Conservation (phyloP, 2,329 filamentous ascomycete genomes). For the Venturiaceae sp. region DNA sequence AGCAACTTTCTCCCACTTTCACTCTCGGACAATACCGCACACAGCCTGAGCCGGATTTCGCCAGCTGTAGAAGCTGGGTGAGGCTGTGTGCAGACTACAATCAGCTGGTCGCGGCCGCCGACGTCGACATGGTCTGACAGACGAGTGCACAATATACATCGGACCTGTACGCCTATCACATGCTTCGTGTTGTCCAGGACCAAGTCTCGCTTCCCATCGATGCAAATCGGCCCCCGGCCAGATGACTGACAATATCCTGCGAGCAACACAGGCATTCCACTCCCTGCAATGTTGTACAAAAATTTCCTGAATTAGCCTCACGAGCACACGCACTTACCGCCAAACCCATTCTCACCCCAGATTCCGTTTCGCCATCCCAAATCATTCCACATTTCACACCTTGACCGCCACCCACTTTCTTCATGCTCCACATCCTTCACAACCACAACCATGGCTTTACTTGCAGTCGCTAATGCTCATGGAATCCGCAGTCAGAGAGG, state of each 20-base stretch:
- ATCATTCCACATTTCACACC: background rate
- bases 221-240: conserved; percentile 9
- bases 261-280: conserved; percentile 12
- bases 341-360: background rate
- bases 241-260: conserved; percentile 9
- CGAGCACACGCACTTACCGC: conserved; percentile 5
- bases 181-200: background rate
- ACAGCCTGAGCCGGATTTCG: background rate
- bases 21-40: background rate
- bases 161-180: background rate
- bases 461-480: conserved; percentile 4
- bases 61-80: background rate
- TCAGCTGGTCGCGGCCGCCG: background rate
- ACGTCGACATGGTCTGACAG: background rate
- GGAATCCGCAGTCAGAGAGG: conserved; percentile 2
- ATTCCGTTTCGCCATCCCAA: conserved; percentile 1
- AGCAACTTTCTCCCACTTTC: background rate
- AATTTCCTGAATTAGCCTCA: conserved; percentile 17
- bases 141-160: too few species aligned
- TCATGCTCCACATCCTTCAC: background rate
- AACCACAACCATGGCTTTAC: conserved; percentile 1
- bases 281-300: conserved; percentile 20
- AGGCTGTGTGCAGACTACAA: background rate
- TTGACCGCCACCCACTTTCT: background rate
- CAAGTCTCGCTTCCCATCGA: background rate